A percentile compares a stretch with the other conserved stretches of the same genome.
These are phyloP conservation scores for Decorospora gaudefroyi DNA, from an alignment of 2,329 filamentous ascomycete genomes.

Conservation along the genomic window DNA sequence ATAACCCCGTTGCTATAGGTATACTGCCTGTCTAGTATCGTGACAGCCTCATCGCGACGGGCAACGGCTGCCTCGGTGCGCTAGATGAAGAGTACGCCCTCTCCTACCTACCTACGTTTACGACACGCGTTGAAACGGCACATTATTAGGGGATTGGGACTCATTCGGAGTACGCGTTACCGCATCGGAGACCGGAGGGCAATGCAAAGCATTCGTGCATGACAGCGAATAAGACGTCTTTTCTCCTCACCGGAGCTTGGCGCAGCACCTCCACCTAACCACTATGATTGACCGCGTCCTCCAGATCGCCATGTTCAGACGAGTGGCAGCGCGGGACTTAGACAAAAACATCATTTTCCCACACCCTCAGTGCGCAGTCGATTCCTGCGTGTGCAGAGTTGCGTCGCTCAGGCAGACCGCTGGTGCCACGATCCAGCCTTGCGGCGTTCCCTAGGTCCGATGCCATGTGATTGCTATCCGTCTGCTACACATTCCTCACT, in stretches of 20 bases:
- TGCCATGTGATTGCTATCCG: too few relatives aligned
- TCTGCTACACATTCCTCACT: too few relatives aligned
- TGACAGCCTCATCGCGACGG: slow-evolving; percentile 5
- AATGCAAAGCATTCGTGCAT: slow-evolving; percentile 1
- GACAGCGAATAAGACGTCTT: slow-evolving; percentile 1
- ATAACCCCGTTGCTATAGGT: slow-evolving; percentile 3
- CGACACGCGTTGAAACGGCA: too few relatives aligned
- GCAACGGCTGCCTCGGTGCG: slow-evolving; percentile 2
- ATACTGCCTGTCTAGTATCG: slow-evolving; percentile 1
- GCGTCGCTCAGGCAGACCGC: too few relatives aligned
- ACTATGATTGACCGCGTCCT: slow-evolving; percentile 6
- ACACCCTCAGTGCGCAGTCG: not conserved
- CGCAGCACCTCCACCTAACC: not conserved
- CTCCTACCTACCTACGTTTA: too few relatives aligned
- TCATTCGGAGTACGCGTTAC: too few relatives aligned
- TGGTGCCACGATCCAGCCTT: not conserved
- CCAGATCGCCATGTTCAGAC: slow-evolving; percentile 1
- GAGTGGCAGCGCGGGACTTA: slow-evolving; percentile 1
- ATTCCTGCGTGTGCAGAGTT: not conserved
- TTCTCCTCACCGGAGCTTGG: slow-evolving; percentile 26
- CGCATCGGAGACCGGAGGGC: too few relatives aligned
- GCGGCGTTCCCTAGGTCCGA: too few relatives aligned
- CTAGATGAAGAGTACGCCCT: too few relatives aligned
- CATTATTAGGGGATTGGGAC: too few relatives aligned
- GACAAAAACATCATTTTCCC: not conserved